Percentiles rank a stretch among this genome's conserved stretches.
phyloP scores from a whole-genome alignment of 805 yeast species.

The Suhomyces faveliae region DNA sequence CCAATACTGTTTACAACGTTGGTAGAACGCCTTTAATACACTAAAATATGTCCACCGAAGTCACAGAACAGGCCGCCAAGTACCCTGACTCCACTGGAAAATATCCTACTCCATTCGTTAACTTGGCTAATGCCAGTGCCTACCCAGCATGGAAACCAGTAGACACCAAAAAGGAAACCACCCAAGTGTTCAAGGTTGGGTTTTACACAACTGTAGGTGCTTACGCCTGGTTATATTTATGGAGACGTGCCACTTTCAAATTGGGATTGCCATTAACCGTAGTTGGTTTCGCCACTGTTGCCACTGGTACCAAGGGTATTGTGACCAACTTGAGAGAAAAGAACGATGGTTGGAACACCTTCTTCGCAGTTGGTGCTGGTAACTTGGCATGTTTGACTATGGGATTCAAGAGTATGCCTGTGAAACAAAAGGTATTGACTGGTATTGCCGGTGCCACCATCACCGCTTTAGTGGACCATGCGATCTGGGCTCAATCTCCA shows the following conservation, averaged over 20 bases:
- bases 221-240: constrained; percentile 44
- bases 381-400: constrained; percentile 47
- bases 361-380: constrained; percentile 60
- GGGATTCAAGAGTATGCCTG: constrained; percentile 42
- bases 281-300: constrained; percentile 47
- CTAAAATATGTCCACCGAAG: background rate
- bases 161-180: constrained; percentile 52
- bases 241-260: constrained; percentile 45
- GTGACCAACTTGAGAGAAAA: constrained; percentile 60
- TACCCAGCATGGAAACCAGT: constrained; percentile 53
- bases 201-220: constrained; percentile 50
- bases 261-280: constrained; percentile 39
- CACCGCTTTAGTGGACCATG: constrained; percentile 38
- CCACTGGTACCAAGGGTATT: constrained; percentile 48
- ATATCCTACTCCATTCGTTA: constrained; percentile 43
- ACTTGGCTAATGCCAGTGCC: constrained; percentile 35
- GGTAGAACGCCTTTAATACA: background rate
- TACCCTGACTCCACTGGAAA: constrained; percentile 41
- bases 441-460: constrained; percentile 41
- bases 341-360: constrained; percentile 61
- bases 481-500: constrained; percentile 41
- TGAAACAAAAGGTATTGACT: constrained; percentile 40
- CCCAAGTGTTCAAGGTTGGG: constrained; percentile 46
- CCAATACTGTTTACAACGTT: background rate
- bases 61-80: background rate